Evolutionary conservation across 2,329 filamentous ascomycete genomes (phyloP).

Genomic region (Fusarium burgessii): DNA sequence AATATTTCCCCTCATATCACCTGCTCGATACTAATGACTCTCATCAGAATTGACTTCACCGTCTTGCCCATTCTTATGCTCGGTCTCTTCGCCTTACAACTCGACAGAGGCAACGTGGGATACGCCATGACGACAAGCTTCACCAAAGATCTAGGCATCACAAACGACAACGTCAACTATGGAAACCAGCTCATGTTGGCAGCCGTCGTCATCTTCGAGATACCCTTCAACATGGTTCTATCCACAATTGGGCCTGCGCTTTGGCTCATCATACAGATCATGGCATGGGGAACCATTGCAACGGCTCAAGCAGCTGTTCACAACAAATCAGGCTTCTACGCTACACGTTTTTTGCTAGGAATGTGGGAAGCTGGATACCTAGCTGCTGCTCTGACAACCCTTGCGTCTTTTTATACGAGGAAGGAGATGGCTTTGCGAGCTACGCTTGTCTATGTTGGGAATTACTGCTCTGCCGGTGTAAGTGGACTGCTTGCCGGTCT

Average conservation of each 20-base stretch:
- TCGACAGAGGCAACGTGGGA: conserved; percentile 9
- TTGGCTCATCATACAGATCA: not conserved
- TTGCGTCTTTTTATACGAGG: not conserved
- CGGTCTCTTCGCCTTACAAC: conserved; percentile 5
- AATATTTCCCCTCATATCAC: fast-evolving
- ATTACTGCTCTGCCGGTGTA: conserved; percentile 11
- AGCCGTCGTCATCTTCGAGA: not conserved
- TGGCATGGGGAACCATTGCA: conserved; percentile 8
- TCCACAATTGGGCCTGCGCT: conserved; percentile 5
- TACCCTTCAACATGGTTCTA: conserved; percentile 6
- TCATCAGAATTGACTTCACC: not conserved
- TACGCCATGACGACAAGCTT: conserved; percentile 17
- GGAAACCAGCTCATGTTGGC: conserved; percentile 18
- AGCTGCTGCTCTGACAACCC: not conserved
- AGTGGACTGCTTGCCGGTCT: not conserved
- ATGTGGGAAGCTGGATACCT: conserved; percentile 20
- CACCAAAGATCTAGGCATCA: conserved; percentile 15
- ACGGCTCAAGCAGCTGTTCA: conserved; percentile 2
- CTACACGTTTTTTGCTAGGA: not conserved
- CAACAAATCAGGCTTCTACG: not conserved
- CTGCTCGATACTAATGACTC: fast-evolving
- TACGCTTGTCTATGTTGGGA: conserved; percentile 10
- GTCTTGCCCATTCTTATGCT: conserved; percentile 10
- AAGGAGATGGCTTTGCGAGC: conserved; percentile 7
- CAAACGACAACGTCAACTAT: conserved; percentile 11